Conservation (phyloP, 306 rosid genomes). For the Geum urbanum region DNA sequence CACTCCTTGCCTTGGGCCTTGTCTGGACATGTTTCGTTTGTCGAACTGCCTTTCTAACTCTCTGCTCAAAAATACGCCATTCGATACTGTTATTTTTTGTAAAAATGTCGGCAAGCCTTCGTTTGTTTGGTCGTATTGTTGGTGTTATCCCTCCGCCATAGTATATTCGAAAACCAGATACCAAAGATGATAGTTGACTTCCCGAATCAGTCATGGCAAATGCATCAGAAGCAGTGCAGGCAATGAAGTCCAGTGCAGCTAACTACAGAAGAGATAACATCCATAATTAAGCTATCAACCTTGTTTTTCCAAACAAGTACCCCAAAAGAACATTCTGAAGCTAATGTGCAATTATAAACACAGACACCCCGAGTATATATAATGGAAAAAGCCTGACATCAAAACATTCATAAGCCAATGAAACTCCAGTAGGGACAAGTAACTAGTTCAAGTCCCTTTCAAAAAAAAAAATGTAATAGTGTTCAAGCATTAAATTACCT, state of each 20-base stretch:
- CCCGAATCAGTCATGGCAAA: slow-evolving; percentile 99
- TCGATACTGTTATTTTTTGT: slow-evolving; percentile 69
- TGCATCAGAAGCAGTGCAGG: slow-evolving; percentile 87
- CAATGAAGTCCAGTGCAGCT: slow-evolving; percentile 97
- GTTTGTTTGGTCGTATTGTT: slow-evolving; percentile 92
- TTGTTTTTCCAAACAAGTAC: not conserved
- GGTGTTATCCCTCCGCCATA: slow-evolving; percentile 90
- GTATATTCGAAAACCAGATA: slow-evolving; percentile 81
- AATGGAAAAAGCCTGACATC: not conserved
- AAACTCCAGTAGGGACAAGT: not conserved
- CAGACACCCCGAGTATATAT: not conserved
- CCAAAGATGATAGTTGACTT: slow-evolving; percentile 91
- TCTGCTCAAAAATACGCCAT: slow-evolving; percentile 92
- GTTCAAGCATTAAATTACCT: slow-evolving; percentile 47
- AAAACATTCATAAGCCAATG: not conserved
- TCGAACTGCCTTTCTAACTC: slow-evolving; percentile 90
- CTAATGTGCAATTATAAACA: not conserved
- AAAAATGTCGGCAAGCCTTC: slow-evolving; percentile 80
- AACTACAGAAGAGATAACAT: slow-evolving; percentile 40
- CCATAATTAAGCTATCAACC: not conserved
- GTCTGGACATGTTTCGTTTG: slow-evolving; percentile 89
- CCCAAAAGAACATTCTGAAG: not conserved
- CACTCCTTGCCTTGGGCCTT: slow-evolving; percentile 89
- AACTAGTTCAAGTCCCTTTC: too few relatives aligned
- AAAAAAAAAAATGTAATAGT: too few relatives aligned